Evolutionary conservation across 805 yeast genomes (phyloP), one percentile per base, ranked within the genome.

Genomic region (Starmerella geochares): DNA sequence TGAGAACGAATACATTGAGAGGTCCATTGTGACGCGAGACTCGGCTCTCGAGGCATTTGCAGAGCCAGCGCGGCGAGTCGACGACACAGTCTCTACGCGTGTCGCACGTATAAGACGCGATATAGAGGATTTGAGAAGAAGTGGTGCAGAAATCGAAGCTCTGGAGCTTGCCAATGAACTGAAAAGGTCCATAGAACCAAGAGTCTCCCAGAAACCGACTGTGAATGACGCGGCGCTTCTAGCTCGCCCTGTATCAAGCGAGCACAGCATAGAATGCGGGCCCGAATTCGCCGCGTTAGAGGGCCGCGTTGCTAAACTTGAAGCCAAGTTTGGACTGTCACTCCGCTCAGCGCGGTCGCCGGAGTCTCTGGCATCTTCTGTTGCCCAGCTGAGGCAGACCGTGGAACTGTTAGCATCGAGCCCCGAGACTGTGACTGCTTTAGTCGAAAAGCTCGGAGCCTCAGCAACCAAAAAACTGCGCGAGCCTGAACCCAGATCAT

Each of bases 51-150:
- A 50, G 19, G 10, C 19, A 1, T 36, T 53, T 20, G 29, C 31
- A 3, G 35, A 23, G 9, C 25, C 39, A 2, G 25, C 39, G 6
- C 25, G 44, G 1, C 50, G 42, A 3, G 6, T 8, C 2, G 25
- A 40, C 13, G 56, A 53, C 40, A 6, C 48, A 1, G 11, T 36
- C 8, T 6, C 16, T 2, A 36, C 35, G n/a, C 36, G 43, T 7
- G 40, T 50, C 0, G 35, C 29, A 8, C 41, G 56, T 16, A 50
- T 53, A 1, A 19, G 52, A 9, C 42, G 48, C 9, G 56, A 53
- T 9, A 53, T 53, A 27, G 51, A 50, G 35, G 49, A 47, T 9
- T 29, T 53, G 28, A 13, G 42, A 27, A 7, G 28, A 4, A 20
- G 14, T 9, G 51, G 48, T 9, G 36, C 43, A 5, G 19, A 16